phyloP scores from a whole-genome alignment of 2,329 filamentous ascomycete genomes.

The Hypomyces rosellus region DNA sequence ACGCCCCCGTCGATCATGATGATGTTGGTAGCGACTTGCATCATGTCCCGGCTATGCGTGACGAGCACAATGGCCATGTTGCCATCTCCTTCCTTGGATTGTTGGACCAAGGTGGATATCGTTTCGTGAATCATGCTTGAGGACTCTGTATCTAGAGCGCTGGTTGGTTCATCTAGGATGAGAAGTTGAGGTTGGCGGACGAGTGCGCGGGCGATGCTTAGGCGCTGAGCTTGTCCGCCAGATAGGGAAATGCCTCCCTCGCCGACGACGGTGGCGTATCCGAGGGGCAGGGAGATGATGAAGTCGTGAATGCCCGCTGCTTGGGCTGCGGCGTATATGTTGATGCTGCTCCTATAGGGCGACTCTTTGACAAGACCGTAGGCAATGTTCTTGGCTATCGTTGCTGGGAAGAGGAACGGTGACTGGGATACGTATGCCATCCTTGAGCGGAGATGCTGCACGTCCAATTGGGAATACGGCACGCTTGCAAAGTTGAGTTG shows the following conservation, averaged over 20 bases:
- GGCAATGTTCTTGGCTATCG: slow-evolving; percentile 53
- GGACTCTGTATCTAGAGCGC: slow-evolving; percentile 65
- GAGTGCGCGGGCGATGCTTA: slow-evolving; percentile 76
- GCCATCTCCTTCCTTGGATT: slow-evolving; percentile 13
- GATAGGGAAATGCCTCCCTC: slow-evolving; percentile 69
- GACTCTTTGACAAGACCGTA: slow-evolving; percentile 63
- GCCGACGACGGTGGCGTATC: slow-evolving; percentile 61
- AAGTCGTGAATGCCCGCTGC: slow-evolving; percentile 69
- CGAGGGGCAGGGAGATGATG: slow-evolving; percentile 58
- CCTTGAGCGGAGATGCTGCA: slow-evolving; percentile 50
- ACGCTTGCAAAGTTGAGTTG: slow-evolving; percentile 53
- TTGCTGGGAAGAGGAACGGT: slow-evolving; percentile 70
- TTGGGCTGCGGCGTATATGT: slow-evolving; percentile 46
- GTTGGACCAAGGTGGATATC: slow-evolving; percentile 46
- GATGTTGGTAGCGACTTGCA: slow-evolving; percentile 68
- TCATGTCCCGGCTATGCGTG: slow-evolving; percentile 81
- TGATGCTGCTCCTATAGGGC: slow-evolving; percentile 36
- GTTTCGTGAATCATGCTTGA: slow-evolving; percentile 59
- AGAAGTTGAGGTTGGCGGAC: slow-evolving; percentile 64
- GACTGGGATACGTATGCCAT: slow-evolving; percentile 65
- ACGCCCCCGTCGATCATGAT: slow-evolving; percentile 63
- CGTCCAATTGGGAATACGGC: slow-evolving; percentile 54
- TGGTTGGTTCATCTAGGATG: slow-evolving; percentile 83
- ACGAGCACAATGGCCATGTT: slow-evolving; percentile 69
- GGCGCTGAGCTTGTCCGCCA: slow-evolving; percentile 75